These are phyloP conservation scores for Saturnispora hagleri DNA, from an alignment of 805 yeast genomes.

Conservation along the genomic window DNA sequence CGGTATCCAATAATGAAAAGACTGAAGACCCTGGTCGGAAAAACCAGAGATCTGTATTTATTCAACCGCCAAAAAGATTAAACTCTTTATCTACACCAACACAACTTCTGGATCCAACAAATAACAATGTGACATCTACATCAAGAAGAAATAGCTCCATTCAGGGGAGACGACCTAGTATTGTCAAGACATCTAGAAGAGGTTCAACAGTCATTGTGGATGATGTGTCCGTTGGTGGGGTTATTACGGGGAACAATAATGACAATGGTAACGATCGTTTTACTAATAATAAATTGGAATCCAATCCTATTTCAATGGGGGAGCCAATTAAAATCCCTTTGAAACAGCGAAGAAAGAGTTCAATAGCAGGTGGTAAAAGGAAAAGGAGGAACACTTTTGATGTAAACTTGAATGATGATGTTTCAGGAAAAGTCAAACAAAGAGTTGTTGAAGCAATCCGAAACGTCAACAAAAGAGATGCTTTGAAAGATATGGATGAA, in stretches of 20 bases:
- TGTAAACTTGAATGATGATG: constrained; percentile 1
- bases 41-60: background rate
- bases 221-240: constrained; percentile 21
- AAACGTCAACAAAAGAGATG: background rate
- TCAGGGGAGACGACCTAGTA: constrained; percentile 3
- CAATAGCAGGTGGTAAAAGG: background rate
- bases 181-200: constrained; percentile 4
- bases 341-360: constrained; percentile 14
- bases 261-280: background rate
- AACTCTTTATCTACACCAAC: constrained; percentile 13
- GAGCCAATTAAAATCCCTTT: constrained; percentile 3
- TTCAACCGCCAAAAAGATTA: constrained; percentile 3
- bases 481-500: background rate
- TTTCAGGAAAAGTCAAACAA: constrained; percentile 1
- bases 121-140: background rate
- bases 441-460: constrained; percentile 4
- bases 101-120: constrained; percentile 1
- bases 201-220: constrained; percentile 7
- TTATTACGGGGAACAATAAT: constrained; percentile 1
- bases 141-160: constrained; percentile 9
- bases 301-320: background rate
- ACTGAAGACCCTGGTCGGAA: background rate
- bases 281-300: background rate
- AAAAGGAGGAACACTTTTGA: constrained; percentile 13
- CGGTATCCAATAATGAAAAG: background rate